Evolutionary conservation across 1,139 yeast genomes (phyloP).

Genomic region (Suhomyces terraborum): DNA sequence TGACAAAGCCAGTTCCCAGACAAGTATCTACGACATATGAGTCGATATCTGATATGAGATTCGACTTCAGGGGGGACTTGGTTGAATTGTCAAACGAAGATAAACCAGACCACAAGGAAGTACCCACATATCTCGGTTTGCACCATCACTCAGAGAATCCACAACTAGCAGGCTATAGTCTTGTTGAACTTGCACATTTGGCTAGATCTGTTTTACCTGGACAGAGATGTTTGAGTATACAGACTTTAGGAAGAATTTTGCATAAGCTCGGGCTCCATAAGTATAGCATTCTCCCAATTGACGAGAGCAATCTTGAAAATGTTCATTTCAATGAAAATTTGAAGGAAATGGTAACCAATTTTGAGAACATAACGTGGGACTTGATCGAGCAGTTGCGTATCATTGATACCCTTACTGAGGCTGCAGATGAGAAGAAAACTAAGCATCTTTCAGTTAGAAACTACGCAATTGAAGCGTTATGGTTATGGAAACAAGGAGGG

Average conservation of each 20-base stretch:
- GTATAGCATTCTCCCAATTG: constrained; percentile 52
- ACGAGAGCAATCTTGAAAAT: constrained; percentile 35
- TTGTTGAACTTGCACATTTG: constrained; percentile 77
- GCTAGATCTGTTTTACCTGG: constrained; percentile 79
- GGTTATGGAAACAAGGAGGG: constrained; percentile 89
- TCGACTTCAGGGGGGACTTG: constrained; percentile 83
- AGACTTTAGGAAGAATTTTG: constrained; percentile 81
- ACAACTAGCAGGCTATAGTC: constrained; percentile 87
- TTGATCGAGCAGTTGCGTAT: constrained; percentile 65
- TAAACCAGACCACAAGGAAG: constrained; percentile 38
- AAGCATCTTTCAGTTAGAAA: constrained; percentile 73
- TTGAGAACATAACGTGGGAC: constrained; percentile 75
- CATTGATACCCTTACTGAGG: constrained; percentile 70
- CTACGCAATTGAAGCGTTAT: constrained; percentile 89
- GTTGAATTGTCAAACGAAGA: constrained; percentile 51
- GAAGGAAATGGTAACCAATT: constrained; percentile 41
- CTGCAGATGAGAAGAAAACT: constrained; percentile 69
- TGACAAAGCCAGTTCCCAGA: constrained; percentile 64
- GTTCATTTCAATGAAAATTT: constrained; percentile 41
- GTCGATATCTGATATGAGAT: constrained; percentile 70
- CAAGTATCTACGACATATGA: constrained; percentile 53
- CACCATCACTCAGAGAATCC: constrained; percentile 94
- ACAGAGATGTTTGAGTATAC: constrained; percentile 84
- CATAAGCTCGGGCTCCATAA: constrained; percentile 74
- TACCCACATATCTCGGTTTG: constrained; percentile 66